Conservation (phyloP, 805 yeast genomes). For the Candida maesae region DNA sequence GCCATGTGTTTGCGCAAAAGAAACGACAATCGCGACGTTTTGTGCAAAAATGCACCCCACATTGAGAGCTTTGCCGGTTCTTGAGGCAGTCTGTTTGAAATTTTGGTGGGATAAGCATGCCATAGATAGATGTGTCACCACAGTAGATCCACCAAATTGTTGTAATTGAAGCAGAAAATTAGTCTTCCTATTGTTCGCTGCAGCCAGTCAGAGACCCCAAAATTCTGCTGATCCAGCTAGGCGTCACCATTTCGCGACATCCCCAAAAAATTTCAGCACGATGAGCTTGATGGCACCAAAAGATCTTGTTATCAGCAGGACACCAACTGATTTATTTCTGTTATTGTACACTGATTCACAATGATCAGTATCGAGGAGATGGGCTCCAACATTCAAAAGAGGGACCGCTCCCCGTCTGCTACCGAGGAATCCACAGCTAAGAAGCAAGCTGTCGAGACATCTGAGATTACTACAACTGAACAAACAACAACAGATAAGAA, state of each 20-base stretch:
- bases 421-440: slow-evolving; percentile 3
- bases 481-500: neutral
- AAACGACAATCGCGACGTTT: neutral
- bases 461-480: neutral
- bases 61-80: too few relatives aligned
- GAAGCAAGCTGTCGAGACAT: slow-evolving; percentile 5
- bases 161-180: too few relatives aligned
- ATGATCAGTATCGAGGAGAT: slow-evolving; percentile 1
- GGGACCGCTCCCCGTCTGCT: slow-evolving; percentile 15
- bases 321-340: too few relatives aligned
- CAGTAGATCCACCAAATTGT: too few relatives aligned
- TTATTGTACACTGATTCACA: too few relatives aligned
- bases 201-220: slow-evolving; percentile 9
- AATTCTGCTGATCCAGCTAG: slow-evolving; percentile 12
- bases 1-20: too few relatives aligned
- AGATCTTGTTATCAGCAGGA: neutral
- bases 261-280: slow-evolving; percentile 11
- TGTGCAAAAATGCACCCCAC: neutral
- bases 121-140: too few relatives aligned
- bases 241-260: slow-evolving; percentile 3
- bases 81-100: too few relatives aligned
- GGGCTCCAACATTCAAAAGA: neutral
- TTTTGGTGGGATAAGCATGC: too few relatives aligned
- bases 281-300: slow-evolving; percentile 13
- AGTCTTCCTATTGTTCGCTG: neutral